Evolutionary conservation across 2,329 filamentous ascomycete species (phyloP).

Genomic region (Stemphylium vesicarium): DNA sequence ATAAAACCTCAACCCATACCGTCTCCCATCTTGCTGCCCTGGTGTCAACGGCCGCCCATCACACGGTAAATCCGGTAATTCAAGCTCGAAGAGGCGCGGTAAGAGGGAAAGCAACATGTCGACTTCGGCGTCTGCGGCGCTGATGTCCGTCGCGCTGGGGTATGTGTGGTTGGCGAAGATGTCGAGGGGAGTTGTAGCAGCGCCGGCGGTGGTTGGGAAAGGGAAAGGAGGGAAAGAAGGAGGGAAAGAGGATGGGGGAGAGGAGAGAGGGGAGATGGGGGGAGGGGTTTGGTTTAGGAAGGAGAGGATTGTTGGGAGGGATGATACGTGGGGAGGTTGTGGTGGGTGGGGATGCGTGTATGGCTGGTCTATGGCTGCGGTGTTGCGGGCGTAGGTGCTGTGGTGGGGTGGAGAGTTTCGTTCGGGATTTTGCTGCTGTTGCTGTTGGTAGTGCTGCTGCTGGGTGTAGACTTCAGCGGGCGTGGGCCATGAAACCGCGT

Average conservation of each 20-base stretch:
- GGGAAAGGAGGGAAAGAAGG: too few species aligned
- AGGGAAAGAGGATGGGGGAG: not conserved
- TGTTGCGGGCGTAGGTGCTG: too few species aligned
- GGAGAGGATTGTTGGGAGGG: too few species aligned
- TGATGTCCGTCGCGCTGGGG: conserved; percentile 18
- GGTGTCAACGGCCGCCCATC: conserved; percentile 27
- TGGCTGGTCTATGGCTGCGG: too few species aligned
- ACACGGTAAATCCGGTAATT: conserved; percentile 5
- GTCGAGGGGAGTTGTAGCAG: not conserved
- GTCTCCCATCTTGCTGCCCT: conserved; percentile 17
- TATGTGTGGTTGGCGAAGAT: conserved; percentile 9
- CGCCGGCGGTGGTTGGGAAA: too few species aligned
- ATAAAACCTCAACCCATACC: conserved; percentile 26
- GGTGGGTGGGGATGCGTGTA: too few species aligned
- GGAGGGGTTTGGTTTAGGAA: too few species aligned
- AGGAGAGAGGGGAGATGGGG: not conserved
- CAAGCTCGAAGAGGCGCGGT: conserved; percentile 14
- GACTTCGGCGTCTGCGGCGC: conserved; percentile 19
- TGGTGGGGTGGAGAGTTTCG: too few species aligned
- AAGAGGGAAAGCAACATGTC: conserved; percentile 8
- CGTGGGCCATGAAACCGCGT: conserved; percentile 21
- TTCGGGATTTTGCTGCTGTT: not conserved
- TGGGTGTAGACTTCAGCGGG: conserved; percentile 22
- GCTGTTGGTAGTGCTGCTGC: not conserved
- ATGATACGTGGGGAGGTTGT: too few species aligned